Base-by-base conservation (phyloP, 495 filamentous ascomycete species). In the Aspergillus egyptiacus region DNA sequence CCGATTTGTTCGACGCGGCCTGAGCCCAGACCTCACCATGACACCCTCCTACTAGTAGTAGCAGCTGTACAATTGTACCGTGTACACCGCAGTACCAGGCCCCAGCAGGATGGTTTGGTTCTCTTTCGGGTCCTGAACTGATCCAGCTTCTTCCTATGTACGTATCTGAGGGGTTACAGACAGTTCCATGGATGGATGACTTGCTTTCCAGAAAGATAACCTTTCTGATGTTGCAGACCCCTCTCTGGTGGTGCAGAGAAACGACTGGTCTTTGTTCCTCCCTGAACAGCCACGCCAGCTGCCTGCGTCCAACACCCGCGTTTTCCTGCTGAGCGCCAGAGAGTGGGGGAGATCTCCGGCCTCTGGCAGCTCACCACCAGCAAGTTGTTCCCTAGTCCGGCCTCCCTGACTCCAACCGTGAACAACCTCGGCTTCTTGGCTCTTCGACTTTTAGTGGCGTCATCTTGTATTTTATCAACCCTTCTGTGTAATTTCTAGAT, bases 371-470 rank as follows among this genome's bases (percentile, higher is more conserved):
- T n/a, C n/a, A n/a, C n/a, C n/a, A 33, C 50, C 58, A 46, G 54
- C 58, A 51, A 60, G 54, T 61, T 48, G 41, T 57, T 44, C 47
- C 58, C 54, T n/a, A 57, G 54, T 54, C 54, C 54, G 55, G 47
- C 42, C 55, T 61, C 52, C 53, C 58, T 55, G 50, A 53, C 49
- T 55, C 52, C 56, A 46, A 49, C 58, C 58, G 57, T 54, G 58
- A 61, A 61, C 58, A n/a, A 61, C 58, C 58, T 61, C 51, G 51
- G 58, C 43, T 46, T 43, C 58, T 61, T 58, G 54, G 55, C 50
- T 45, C 48, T 31, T 38, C 24, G 30, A 37, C 24, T 35, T 48
- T 48, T 53, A 50, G 51, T 54, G 6, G 11, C 25, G 15, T 22
- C 32, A 15, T 42, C 23, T 22, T 20, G 39, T 42, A 33, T 38